Evolutionary conservation across 495 filamentous ascomycete species (phyloP).

Genomic region (Cryomyces antarcticus): DNA sequence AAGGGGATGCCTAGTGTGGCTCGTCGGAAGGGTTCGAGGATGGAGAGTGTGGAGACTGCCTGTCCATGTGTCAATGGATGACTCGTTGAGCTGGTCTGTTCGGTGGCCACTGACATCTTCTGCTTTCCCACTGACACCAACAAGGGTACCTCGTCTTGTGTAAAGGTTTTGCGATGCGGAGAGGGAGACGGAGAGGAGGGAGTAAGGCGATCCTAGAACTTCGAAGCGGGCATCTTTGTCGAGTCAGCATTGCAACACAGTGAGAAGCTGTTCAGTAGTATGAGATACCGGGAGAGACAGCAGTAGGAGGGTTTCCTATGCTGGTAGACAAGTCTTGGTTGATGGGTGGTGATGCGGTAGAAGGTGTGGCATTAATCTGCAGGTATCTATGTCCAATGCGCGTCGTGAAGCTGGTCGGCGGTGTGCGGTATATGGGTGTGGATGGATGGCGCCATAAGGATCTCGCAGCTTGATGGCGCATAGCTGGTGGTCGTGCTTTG

Average conservation of each 20-base stretch:
- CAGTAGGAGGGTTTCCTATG: not conserved
- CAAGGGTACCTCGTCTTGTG: constrained; percentile 74
- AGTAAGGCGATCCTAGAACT: constrained; percentile 72
- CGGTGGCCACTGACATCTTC: constrained; percentile 44
- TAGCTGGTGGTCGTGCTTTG: not conserved
- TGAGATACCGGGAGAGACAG: constrained; percentile 8
- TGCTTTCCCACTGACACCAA: constrained; percentile 70
- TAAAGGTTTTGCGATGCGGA: constrained; percentile 86
- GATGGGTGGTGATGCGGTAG: constrained; percentile 9
- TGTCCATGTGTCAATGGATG: constrained; percentile 22
- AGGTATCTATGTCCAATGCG: constrained; percentile 3
- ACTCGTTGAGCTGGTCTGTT: constrained; percentile 5
- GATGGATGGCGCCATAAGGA: not conserved
- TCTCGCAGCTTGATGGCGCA: constrained; percentile 1
- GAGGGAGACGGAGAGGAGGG: constrained; percentile 76
- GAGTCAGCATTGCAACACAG: not conserved
- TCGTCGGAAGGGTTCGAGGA: constrained; percentile 64
- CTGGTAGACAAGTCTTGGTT: constrained; percentile 3
- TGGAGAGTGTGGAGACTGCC: constrained; percentile 61
- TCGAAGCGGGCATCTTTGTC: constrained; percentile 75
- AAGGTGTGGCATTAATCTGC: constrained; percentile 19
- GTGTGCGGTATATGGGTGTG: not conserved
- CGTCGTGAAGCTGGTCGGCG: not conserved
- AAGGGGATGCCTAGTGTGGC: constrained; percentile 71
- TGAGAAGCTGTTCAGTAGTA: constrained; percentile 2